A percentile compares a stretch with the other conserved stretches of the same genome.
These are phyloP conservation scores for Fusarium sp. DNA, from an alignment of 2,329 filamentous ascomycete genomes.

Conservation along the genomic window DNA sequence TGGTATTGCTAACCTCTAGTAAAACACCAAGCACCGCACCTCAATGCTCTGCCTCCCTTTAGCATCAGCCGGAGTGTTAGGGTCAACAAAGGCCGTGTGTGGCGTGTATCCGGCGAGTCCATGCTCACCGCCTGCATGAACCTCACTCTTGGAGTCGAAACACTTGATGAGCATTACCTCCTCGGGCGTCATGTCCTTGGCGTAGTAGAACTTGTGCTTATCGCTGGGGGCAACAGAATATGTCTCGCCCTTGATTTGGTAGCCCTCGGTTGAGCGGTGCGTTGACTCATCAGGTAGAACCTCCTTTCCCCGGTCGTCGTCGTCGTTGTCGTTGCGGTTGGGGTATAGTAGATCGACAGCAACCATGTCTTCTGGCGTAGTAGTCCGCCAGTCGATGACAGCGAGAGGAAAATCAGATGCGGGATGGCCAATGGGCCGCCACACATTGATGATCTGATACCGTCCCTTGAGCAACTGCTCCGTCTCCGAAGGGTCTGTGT, in stretches of 20 bases:
- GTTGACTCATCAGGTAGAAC: constrained; percentile 28
- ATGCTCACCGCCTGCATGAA: constrained; percentile 29
- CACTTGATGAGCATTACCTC: constrained; percentile 45
- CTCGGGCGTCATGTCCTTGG: constrained; percentile 42
- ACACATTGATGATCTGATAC: constrained; percentile 64
- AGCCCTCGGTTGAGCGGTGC: constrained; percentile 29
- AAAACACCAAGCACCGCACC: constrained; percentile 42
- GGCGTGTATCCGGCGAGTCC: constrained; percentile 38
- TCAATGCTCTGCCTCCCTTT: constrained; percentile 41
- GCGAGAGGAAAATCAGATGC: constrained; percentile 40
- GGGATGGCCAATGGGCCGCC: constrained; percentile 45
- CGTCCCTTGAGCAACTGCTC: constrained; percentile 50
- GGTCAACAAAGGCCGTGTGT: constrained; percentile 42
- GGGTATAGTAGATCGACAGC: constrained; percentile 40
- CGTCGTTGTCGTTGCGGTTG: constrained; percentile 27
- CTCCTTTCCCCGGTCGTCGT: constrained; percentile 43
- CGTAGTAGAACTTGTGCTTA: constrained; percentile 39
- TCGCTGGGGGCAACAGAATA: constrained; percentile 37
- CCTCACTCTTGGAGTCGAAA: constrained; percentile 42
- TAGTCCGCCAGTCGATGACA: constrained; percentile 40
- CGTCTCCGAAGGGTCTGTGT: constrained; percentile 58
- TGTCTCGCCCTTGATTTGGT: constrained; percentile 38
- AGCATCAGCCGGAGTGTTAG: constrained; percentile 32
- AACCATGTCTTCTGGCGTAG: constrained; percentile 38
- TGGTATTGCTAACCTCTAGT: constrained; percentile 1